A percentile compares a stretch with the other conserved stretches of the same genome.
phyloP scores from a whole-genome alignment of 345 rosid species.

The Eucalyptus sp. region DNA sequence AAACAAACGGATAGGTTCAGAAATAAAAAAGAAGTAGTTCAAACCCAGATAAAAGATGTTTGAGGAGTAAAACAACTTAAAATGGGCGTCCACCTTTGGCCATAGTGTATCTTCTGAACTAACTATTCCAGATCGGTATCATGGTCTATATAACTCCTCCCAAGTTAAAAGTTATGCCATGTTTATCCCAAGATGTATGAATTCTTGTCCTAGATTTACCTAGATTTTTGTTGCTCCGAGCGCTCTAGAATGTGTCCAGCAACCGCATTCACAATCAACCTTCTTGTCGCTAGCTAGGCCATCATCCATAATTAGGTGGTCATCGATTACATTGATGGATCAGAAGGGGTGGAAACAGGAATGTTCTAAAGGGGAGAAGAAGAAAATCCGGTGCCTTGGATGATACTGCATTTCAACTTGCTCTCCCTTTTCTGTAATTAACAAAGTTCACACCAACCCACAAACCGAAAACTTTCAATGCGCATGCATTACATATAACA shows the following conservation, averaged over 20 bases:
- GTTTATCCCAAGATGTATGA: not conserved
- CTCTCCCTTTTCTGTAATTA: not conserved
- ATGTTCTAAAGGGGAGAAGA: not conserved
- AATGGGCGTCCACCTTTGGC: not conserved
- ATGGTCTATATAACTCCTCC: not conserved
- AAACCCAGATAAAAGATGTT: no score
- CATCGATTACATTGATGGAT: not conserved
- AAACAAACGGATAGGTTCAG: not conserved
- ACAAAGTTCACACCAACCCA: not conserved
- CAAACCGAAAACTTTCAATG: not conserved
- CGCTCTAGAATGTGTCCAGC: not conserved
- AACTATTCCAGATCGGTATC: not conserved
- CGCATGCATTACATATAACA: not conserved
- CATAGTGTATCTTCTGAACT: not conserved
- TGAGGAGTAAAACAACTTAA: no score
- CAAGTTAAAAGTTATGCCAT: not conserved
- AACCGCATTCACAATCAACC: not conserved
- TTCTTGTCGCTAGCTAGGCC: not conserved
- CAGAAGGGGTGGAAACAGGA: not conserved
- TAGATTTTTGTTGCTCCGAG: not conserved
- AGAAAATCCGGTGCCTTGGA: not conserved
- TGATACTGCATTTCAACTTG: not conserved
- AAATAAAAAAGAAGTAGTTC: not conserved
- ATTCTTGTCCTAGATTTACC: not conserved
- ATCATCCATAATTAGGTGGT: not conserved